These are phyloP conservation scores for Rhizoclosmatium sp. DNA, from an alignment of 192 early-diverging fungal genomes.

Conservation along the genomic window DNA sequence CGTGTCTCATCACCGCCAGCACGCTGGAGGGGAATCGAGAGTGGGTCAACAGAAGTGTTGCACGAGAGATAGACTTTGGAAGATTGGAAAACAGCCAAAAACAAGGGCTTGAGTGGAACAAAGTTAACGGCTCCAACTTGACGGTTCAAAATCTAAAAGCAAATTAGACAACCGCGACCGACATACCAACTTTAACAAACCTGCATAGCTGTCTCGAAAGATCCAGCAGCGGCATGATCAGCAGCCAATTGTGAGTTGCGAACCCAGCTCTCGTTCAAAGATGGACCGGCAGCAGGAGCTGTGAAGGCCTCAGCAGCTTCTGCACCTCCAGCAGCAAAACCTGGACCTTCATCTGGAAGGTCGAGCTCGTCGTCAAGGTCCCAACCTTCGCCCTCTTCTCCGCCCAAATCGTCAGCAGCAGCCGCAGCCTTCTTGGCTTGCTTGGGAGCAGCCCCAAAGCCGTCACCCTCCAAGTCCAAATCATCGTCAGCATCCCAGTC, in stretches of 20 bases:
- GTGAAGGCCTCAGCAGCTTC: conserved; percentile 67
- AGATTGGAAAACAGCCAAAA: conserved; percentile 85
- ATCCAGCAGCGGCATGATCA: conserved; percentile 95
- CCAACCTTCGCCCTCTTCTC: conserved; percentile 80
- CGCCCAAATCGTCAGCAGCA: conserved; percentile 48
- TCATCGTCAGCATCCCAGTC: conserved; percentile 85
- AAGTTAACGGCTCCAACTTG: conserved; percentile 95
- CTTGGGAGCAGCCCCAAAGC: conserved; percentile 38
- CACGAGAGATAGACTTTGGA: conserved; percentile 70
- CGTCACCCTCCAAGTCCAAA: conserved; percentile 60
- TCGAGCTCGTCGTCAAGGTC: conserved; percentile 80
- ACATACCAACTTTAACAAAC: conserved; percentile 48
- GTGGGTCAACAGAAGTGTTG: conserved; percentile 67
- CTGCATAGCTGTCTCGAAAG: conserved; percentile 95
- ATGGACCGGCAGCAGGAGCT: conserved; percentile 77
- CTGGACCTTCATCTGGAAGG: conserved; percentile 68
- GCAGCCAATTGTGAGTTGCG: conserved; percentile 87
- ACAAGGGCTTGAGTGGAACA: conserved; percentile 86
- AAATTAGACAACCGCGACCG: background rate
- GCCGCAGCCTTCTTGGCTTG: conserved; percentile 38
- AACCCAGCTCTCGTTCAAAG: conserved; percentile 77
- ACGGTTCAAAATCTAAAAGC: conserved; percentile 78
- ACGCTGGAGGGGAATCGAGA: conserved; percentile 75
- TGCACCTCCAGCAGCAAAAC: conserved; percentile 54
- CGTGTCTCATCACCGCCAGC: conserved; percentile 53